These are phyloP conservation scores for Backusella parvicylindrica DNA, from an alignment of 192 early-diverging fungal genomes.

Conservation along the genomic window DNA sequence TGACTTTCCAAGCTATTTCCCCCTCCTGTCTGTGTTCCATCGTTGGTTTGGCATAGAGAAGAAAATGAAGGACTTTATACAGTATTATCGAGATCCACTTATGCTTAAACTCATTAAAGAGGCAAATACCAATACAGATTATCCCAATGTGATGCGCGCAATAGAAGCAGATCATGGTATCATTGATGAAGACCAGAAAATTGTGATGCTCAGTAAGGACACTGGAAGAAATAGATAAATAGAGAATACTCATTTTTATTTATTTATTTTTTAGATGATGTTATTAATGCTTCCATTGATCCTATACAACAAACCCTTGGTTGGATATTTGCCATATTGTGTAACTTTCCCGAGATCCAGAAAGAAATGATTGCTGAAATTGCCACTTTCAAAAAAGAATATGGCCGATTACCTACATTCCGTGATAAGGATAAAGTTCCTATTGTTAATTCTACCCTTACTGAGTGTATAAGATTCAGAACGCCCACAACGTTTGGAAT, in stretches of 20 bases:
- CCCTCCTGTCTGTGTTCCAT: background rate
- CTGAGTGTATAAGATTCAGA: background rate
- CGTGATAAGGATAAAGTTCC: background rate
- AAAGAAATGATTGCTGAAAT: background rate
- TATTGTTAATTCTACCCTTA: background rate
- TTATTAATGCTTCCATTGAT: background rate
- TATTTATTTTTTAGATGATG: background rate
- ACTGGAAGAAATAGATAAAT: too few relatives aligned
- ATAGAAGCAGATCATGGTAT: background rate
- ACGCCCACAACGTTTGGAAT: background rate
- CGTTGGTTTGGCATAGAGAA: background rate
- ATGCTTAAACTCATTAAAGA: background rate
- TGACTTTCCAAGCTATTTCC: background rate
- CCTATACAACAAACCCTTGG: background rate
- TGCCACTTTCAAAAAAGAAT: background rate
- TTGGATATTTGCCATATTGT: background rate
- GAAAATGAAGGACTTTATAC: background rate
- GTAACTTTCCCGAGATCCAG: background rate
- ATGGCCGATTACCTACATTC: background rate
- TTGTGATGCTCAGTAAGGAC: background rate
- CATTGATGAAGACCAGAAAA: background rate
- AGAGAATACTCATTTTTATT: background rate
- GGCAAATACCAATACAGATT: background rate
- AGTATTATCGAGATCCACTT: background rate
- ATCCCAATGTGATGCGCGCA: background rate